Percentiles rank a stretch among this genome's conserved stretches.
Conservation (phyloP, 805 yeast species). For the Lachancea mirantina region DNA sequence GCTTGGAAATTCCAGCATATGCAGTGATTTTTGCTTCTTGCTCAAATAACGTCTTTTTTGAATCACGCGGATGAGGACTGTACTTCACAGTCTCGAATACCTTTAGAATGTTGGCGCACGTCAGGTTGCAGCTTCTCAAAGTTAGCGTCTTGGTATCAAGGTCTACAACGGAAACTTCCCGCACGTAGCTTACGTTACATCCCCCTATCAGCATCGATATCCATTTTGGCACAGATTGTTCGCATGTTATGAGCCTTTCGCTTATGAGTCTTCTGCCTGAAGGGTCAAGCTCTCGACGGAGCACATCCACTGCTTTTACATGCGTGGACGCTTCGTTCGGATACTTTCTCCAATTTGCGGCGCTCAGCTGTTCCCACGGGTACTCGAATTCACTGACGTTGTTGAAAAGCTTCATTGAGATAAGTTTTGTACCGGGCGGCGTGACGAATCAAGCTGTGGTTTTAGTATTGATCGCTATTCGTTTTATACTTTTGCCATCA, state of each 20-base stretch:
- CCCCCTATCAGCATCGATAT: slow-evolving; percentile 66
- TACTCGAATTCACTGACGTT: slow-evolving; percentile 65
- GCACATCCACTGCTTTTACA: slow-evolving; percentile 87
- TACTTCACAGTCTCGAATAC: slow-evolving; percentile 88
- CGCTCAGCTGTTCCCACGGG: slow-evolving; percentile 90
- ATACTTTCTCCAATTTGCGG: slow-evolving; percentile 94
- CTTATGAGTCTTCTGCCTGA: slow-evolving; percentile 53
- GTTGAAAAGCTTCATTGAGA: slow-evolving; percentile 77
- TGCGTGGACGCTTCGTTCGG: slow-evolving; percentile 93
- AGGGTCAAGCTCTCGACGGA: slow-evolving; percentile 60
- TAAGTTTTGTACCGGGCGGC: no score
- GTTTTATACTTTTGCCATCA: no score
- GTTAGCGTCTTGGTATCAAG: slow-evolving; percentile 53
- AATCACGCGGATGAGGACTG: slow-evolving; percentile 54
- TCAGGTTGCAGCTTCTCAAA: slow-evolving; percentile 80
- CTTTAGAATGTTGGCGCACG: slow-evolving; percentile 64
- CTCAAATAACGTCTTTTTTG: slow-evolving; percentile 52
- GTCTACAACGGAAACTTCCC: slow-evolving; percentile 86
- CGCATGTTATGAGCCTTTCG: slow-evolving; percentile 82
- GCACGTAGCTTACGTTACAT: slow-evolving; percentile 63
- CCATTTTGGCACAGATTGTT: slow-evolving; percentile 85
- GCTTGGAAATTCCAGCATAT: slow-evolving; percentile 56
- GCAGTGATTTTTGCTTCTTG: slow-evolving; percentile 91
- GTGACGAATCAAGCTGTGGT: no score
- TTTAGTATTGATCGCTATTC: no score